phyloP scores from a whole-genome alignment of 352 stramenopile species.

The Peronospora farinosa region DNA sequence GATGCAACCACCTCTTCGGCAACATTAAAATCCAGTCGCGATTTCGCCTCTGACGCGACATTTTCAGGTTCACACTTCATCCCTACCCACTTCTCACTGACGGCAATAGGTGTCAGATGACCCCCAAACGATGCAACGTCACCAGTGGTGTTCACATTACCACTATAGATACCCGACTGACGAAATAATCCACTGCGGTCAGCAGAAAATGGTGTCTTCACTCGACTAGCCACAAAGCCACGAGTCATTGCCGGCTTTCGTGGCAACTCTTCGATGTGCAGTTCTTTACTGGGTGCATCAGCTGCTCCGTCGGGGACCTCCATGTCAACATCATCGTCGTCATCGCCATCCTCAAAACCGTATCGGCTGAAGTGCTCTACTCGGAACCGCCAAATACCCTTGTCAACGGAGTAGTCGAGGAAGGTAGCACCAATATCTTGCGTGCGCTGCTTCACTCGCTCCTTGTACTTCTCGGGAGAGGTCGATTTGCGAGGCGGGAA shows the following conservation, averaged over 20 bases:
- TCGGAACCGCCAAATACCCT: conserved; percentile 78
- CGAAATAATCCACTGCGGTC: conserved; percentile 38
- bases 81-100: conserved; percentile 19
- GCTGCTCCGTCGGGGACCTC: conserved; percentile 15
- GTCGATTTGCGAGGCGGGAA: conserved; percentile 64
- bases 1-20: conserved; percentile 12
- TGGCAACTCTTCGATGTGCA: conserved; percentile 16
- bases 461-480: conserved; percentile 57
- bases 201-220: conserved; percentile 19
- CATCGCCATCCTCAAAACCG: conserved; percentile 63
- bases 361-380: conserved; percentile 86
- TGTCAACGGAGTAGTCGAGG: conserved; percentile 66
- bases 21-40: conserved; percentile 16
- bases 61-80: conserved; percentile 7
- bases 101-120: conserved; percentile 5
- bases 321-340: conserved; percentile 56
- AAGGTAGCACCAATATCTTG: conserved; percentile 71
- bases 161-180: conserved; percentile 40
- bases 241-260: conserved; percentile 30
- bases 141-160: conserved; percentile 13
- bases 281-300: conserved; percentile 9
- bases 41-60: conserved; percentile 3
- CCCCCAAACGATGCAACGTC: conserved; percentile 38
- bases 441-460: conserved; percentile 72
- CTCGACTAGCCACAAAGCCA: conserved; percentile 14